Evolutionary conservation across 2,329 filamentous ascomycete genomes (phyloP), one percentile per base, ranked within the genome.

Genomic region (Pseudogymnoascus sp.): DNA sequence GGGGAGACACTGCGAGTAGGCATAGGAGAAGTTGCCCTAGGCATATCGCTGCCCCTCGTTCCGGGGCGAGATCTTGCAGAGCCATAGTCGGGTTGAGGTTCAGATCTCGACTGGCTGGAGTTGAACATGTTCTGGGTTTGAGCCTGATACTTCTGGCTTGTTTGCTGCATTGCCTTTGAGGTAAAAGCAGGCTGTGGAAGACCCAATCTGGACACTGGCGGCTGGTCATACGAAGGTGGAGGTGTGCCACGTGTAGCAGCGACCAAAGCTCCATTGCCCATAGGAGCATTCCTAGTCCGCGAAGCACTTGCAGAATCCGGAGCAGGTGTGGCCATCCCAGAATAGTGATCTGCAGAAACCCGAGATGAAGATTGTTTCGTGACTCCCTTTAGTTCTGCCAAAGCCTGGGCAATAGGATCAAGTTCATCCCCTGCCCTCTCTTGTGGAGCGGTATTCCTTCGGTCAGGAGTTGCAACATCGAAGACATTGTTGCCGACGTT

Each of bases 401-500:
- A 80, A 24, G 94, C 95, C 68, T 90, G 83, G 2, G 93, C 94
- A 70, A 99, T 96, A 0, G 94, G 94, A 69, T 99, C 94, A 13
- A 82, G 75, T 24, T 91, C 87, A 11, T 59, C 57, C n/a, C 7
- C 33, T 17, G 11, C 57, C 36, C 36, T 59, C 29, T 89, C 86
- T 35, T 80, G 75, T 3, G 75, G 72, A 61, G 72, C 79, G 67
- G 71, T 71, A 44, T 74, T 79, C 65, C 80, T 81, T 66, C 80
- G 82, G 63, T 93, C 89, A 0, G 90, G 87, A 7, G 88, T 88
- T 10, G 89, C 88, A 8, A 99, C 93, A 62, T 96, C 87, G 69
- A 99, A 96, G 9, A 99, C 91, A 69, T 99, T 99, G 69, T 95
- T 91, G 6, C 94, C 94, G 61, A 99, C 84, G 69, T 97, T 97